Conservation (phyloP, 2,329 filamentous ascomycete species). For the Penicillium digitatum region DNA sequence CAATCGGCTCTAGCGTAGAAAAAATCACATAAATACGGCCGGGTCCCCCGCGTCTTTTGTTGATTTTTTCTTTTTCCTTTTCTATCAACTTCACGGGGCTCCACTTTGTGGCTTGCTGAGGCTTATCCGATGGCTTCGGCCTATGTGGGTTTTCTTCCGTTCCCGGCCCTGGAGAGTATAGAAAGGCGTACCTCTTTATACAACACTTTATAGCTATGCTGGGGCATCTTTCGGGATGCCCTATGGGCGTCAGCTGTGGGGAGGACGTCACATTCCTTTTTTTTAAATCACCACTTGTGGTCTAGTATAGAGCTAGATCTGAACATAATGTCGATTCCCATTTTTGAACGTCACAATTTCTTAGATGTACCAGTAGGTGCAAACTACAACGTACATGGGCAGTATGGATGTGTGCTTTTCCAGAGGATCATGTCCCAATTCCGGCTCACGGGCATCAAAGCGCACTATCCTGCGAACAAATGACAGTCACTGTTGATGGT, state of each 20-base stretch:
- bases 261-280: constrained; percentile 7
- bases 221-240: constrained; percentile 3
- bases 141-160: constrained; percentile 20
- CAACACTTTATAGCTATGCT: constrained; percentile 15
- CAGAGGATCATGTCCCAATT: background rate
- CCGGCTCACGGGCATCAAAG: background rate
- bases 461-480: background rate
- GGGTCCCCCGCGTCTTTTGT: background rate
- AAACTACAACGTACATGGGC: too few species aligned
- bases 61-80: constrained; percentile 8
- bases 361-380: too few species aligned
- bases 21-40: constrained; percentile 3
- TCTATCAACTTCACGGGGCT: constrained; percentile 20
- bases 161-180: constrained; percentile 23
- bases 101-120: constrained; percentile 23
- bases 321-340: background rate
- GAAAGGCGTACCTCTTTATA: constrained; percentile 15
- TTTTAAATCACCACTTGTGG: background rate
- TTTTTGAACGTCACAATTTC: background rate
- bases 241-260: background rate
- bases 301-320: background rate
- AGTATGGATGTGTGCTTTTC: background rate
- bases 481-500: background rate
- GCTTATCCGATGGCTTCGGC: constrained; percentile 17
- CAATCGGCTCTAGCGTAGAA: constrained; percentile 9